Percentiles rank a stretch among this genome's conserved stretches.
Evolutionary conservation across 2,329 filamentous ascomycete species (phyloP).

Genomic region (Pseudogymnoascus destructans): DNA sequence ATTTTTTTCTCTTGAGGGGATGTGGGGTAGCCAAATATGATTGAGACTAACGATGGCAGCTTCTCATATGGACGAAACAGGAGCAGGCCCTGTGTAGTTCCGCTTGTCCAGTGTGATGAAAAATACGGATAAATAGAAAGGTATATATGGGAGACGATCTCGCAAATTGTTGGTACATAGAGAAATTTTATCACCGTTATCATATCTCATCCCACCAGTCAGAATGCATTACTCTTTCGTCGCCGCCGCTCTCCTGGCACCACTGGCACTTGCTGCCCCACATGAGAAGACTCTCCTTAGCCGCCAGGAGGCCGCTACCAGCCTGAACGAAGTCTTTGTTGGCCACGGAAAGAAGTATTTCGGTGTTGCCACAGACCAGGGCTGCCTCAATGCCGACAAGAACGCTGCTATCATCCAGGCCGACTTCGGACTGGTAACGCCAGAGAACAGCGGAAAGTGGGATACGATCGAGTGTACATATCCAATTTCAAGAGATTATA

Average conservation of each 20-base stretch:
- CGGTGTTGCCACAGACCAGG: slow-evolving; percentile 44
- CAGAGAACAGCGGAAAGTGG: slow-evolving; percentile 63
- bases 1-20: background rate
- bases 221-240: background rate
- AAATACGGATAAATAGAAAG: background rate
- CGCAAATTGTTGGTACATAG: background rate
- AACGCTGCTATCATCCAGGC: slow-evolving; percentile 44
- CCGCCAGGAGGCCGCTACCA: slow-evolving; percentile 23
- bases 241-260: background rate
- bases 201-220: background rate
- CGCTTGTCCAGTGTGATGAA: background rate
- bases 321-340: slow-evolving; percentile 44
- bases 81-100: background rate
- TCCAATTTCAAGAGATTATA: background rate
- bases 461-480: slow-evolving; percentile 36
- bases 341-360: slow-evolving; percentile 53
- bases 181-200: background rate
- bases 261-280: background rate
- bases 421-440: slow-evolving; percentile 51
- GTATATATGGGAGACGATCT: background rate
- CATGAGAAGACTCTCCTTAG: background rate
- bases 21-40: background rate
- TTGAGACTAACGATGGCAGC: background rate
- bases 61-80: slow-evolving; percentile 4
- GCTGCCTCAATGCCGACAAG: slow-evolving; percentile 34